Evolutionary conservation across 768 basidiomycete species (phyloP), one percentile per base, ranked within the genome.

Genomic region (Daedaleopsis sinensis): DNA sequence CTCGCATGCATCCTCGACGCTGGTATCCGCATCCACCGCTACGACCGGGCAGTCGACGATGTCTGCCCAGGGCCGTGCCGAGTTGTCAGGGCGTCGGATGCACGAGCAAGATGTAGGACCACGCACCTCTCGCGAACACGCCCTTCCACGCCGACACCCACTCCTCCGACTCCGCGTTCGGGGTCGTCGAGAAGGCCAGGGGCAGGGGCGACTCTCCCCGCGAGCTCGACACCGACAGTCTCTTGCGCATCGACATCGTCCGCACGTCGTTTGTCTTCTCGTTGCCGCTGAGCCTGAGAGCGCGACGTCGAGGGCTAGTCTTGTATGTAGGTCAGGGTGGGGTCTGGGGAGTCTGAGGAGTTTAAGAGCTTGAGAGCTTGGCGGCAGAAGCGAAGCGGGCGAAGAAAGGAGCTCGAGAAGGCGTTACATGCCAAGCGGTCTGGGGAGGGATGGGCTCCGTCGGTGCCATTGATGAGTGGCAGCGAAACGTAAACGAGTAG

Each of bases 1-100:
- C 64, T 91, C 90, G 68, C 91, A 93, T 13, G 91, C 91, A 47
- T 90, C 88, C 71, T 94, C 91, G 18, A 94, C 92, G 52, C 83
- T 87, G 9, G 82, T 85, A 48, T 91, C 85, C n/a, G 83, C 83
- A 57, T 87, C 85, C 11, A 93, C 80, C 27, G 79, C 76, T 16
- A 91, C 82, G 51, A 93, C 80, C 3, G 82, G 83, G 47, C 82
- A 81, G 70, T 91, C 89, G 63, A 91, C 85, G 24, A 93, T 77
- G 69, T 90, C 91, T 92, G 36, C 38, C 23, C 27, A 32, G 27
- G n/a, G n/a, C n/a, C n/a, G n/a, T n/a, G n/a, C n/a, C n/a, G n/a
- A n/a, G n/a, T n/a, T n/a, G n/a, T n/a, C n/a, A n/a, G n/a, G n/a
- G n/a, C n/a, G n/a, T n/a, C n/a, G n/a, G n/a, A n/a, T n/a, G n/a